Percentiles rank a stretch among this genome's conserved stretches.
phyloP scores from a whole-genome alignment of 805 yeast genomes.

The Metschnikowia cerradonensis region DNA sequence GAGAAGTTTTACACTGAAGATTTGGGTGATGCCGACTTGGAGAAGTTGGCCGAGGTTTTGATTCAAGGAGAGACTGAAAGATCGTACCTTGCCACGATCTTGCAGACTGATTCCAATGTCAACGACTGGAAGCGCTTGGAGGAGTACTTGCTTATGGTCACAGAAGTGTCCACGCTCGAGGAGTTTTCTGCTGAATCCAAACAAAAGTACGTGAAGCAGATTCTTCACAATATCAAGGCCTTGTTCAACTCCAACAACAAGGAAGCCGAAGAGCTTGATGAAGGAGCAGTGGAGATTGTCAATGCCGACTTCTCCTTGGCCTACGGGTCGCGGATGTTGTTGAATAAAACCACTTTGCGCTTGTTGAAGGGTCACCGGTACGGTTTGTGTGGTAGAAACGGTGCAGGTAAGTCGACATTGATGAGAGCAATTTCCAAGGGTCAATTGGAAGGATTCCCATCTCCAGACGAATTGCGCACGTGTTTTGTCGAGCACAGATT shows the following conservation, averaged over 20 bases:
- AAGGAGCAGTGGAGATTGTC: constrained; percentile 87
- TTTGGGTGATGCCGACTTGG: constrained; percentile 12
- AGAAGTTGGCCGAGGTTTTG: constrained; percentile 26
- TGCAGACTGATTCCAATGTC: constrained; percentile 41
- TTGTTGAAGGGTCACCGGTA: constrained; percentile 92
- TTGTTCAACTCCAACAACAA: constrained; percentile 47
- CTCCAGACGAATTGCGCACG: constrained; percentile 77
- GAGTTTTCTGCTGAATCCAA: constrained; percentile 17
- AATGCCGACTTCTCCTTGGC: constrained; percentile 94
- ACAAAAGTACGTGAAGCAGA: constrained; percentile 37
- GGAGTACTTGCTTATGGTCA: constrained; percentile 47
- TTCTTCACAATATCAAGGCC: constrained; percentile 47
- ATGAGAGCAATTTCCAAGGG: constrained; percentile 97
- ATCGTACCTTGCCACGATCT: constrained; percentile 44
- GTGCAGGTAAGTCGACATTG: constrained; percentile 97
- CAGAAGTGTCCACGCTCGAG: constrained; percentile 16
- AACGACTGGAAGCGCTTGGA: constrained; percentile 47
- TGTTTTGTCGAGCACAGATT: constrained; percentile 96
- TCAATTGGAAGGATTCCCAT: constrained; percentile 96
- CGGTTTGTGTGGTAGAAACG: constrained; percentile 97
- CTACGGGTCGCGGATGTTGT: constrained; percentile 94
- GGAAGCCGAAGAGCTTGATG: constrained; percentile 51
- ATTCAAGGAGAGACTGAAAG: constrained; percentile 27
- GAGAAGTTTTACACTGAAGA: constrained; percentile 33
- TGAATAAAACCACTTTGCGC: constrained; percentile 87